Evolutionary conservation across 768 basidiomycete genomes (phyloP), one percentile per base, ranked within the genome.

Genomic region (Coprinopsis marcescibilis): DNA sequence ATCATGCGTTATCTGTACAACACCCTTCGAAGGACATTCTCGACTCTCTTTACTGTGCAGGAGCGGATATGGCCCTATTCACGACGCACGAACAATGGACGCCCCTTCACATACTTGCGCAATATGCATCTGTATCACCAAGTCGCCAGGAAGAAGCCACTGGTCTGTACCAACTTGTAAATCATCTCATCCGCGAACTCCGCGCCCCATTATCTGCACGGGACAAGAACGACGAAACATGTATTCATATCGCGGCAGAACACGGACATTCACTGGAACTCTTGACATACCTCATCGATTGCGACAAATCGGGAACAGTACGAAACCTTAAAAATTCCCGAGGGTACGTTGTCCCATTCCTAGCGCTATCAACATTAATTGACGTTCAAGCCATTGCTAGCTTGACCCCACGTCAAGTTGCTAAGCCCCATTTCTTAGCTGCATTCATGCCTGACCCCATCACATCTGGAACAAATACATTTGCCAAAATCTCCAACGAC

Each of bases 201-300:
- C 78, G 76, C 24, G 81, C 83, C 4, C 85, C 87, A 0, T 60
- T 89, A 33, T 71, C 77, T 23, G 83, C 86, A 15, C 65, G 71
- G 37, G 84, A 89, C 61, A 75, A 66, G 52, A 63, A 81, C 44
- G 78, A 79, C 53, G 85, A 89, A 57, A 89, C 87, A 2, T 87
- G 85, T 67, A 71, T 89, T 40, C 87, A 89, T 67, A 67, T 87
- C 50, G 86, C 85, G 38, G 87, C 87, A 11, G 85, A 87, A 56
- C 77, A 78, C 53, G 87, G 86, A 37, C 67, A 74, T 45, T 85
- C 75, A 61, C 64, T 80, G 15, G 80, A 83, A 44, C 62, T 88
- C 15, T 63, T 89, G 33, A 67, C 71, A 44, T 73, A 82, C 33
- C 68, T 89, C 48, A 69, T 89, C 37, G 76, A 83, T 36, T 82